phyloP scores from a whole-genome alignment of 2,329 filamentous ascomycete species.

The Fusarium goolgardi region DNA sequence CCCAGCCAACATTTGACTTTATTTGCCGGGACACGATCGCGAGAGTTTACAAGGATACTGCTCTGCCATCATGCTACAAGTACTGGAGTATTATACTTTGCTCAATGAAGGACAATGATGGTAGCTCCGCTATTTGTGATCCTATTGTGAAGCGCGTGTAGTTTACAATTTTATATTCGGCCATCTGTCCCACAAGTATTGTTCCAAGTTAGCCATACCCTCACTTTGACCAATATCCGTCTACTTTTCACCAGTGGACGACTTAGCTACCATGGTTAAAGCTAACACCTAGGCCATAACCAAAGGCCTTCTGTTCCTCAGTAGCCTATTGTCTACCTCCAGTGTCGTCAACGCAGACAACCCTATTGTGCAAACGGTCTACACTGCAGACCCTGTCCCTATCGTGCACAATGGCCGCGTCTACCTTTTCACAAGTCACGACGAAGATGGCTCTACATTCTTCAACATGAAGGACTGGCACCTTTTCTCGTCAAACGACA shows the following conservation, averaged over 20 bases:
- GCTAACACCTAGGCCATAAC: background rate
- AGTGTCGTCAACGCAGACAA: slow-evolving; percentile 7
- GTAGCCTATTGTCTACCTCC: background rate
- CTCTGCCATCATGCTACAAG: background rate
- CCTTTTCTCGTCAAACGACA: slow-evolving; percentile 48
- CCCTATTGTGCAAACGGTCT: slow-evolving; percentile 40
- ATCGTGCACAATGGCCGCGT: slow-evolving; percentile 53
- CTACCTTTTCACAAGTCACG: slow-evolving; percentile 53
- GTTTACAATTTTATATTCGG: background rate
- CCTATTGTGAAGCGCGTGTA: too few relatives aligned
- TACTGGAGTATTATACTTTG: background rate
- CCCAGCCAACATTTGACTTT: fast-evolving
- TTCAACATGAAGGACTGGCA: slow-evolving; percentile 55
- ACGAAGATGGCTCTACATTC: slow-evolving; percentile 49
- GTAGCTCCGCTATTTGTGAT: background rate
- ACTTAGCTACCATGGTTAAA: background rate
- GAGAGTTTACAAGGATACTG: background rate
- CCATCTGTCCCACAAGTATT: background rate
- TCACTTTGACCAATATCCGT: too few relatives aligned
- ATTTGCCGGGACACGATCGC: background rate
- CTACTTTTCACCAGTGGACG: background rate
- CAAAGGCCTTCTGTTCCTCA: background rate
- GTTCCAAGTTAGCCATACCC: background rate
- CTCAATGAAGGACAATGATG: background rate
- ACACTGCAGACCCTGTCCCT: slow-evolving; percentile 55